phyloP scores from a whole-genome alignment of 1,139 yeast species.

The Candida sojae region DNA sequence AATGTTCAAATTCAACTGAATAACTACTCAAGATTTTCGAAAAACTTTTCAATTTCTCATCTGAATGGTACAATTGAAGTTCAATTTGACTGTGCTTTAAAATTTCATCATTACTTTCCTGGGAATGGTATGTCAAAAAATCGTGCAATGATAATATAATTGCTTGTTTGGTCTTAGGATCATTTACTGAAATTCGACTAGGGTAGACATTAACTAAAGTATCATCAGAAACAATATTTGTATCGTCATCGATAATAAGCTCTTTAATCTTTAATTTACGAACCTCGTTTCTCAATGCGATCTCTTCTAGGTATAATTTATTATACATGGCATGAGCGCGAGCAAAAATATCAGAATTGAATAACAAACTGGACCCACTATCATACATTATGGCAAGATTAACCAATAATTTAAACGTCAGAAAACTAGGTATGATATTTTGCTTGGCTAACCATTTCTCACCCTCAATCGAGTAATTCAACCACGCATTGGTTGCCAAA shows the following conservation, averaged over 20 bases:
- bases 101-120: constrained; percentile 7
- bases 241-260: constrained; percentile 20
- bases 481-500: constrained; percentile 63
- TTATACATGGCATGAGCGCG: constrained; percentile 34
- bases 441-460: constrained; percentile 57
- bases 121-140: constrained; percentile 32
- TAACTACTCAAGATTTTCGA: constrained; percentile 35
- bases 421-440: constrained; percentile 50
- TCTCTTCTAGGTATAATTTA: constrained; percentile 36
- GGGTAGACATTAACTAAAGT: constrained; percentile 52
- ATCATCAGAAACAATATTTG: constrained; percentile 53
- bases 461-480: constrained; percentile 47
- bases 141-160: constrained; percentile 47
- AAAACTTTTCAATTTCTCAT: constrained; percentile 48
- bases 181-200: constrained; percentile 47
- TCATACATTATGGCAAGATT: constrained; percentile 49
- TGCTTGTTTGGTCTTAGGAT: constrained; percentile 23
- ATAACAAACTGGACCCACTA: constrained; percentile 28
- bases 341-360: constrained; percentile 29
- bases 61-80: constrained; percentile 50
- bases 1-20: constrained; percentile 48
- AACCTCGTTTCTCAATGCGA: constrained; percentile 38
- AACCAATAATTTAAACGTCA: constrained; percentile 47
- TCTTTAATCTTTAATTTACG: constrained; percentile 37
- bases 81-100: constrained; percentile 27